Base-by-base conservation (phyloP, 1,139 yeast species). In the Candida pseudocylindracea region DNA sequence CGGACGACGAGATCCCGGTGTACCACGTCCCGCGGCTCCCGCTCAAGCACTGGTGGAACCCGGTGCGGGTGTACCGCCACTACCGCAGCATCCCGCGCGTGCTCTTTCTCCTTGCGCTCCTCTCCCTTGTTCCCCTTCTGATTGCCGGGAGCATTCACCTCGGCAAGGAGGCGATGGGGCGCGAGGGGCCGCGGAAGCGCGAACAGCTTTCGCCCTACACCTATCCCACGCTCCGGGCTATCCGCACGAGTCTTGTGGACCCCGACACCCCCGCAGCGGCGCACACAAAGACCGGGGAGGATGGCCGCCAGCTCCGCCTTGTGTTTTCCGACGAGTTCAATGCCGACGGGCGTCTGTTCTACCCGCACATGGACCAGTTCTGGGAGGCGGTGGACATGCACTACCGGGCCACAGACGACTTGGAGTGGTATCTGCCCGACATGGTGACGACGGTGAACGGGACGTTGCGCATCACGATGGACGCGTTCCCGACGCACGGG, bases 371-470 rank as follows among this genome's bases (percentile, higher is more conserved):
- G 12, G 32, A 31, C 27, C 32, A 31, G 28, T 31, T 31, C 29
- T 31, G 27, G n/a, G 27, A 31, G 26, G 32, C 32, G 7, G 29
- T 29, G n/a, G 29, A 31, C 15, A 27, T 31, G 26, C 32, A 31
- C 25, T 31, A 31, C 12, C 27, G 27, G 8, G 32, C 32, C 20
- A 31, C 32, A 9, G 27, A 31, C 15, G 32, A 31, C 11, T 20
- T 31, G 13, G 32, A 31, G 20, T 31, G 32, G 32, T 31, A 31
- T 24, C 29, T 26, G 13, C 32, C 32, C 12, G 32, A 31, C 20
- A 29, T 29, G n/a, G 32, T 31, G 4, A n/a, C 27, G 7, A 31
- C 32, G 10, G 10, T 27, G 8, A 27, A 31, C 12, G 32, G 32
- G 8, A 15, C 32, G 12, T 13, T 27, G 10, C 27, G 10, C 29